Evolutionary conservation across 1,139 yeast genomes (phyloP).

Genomic region (Candida labiduridarum): DNA sequence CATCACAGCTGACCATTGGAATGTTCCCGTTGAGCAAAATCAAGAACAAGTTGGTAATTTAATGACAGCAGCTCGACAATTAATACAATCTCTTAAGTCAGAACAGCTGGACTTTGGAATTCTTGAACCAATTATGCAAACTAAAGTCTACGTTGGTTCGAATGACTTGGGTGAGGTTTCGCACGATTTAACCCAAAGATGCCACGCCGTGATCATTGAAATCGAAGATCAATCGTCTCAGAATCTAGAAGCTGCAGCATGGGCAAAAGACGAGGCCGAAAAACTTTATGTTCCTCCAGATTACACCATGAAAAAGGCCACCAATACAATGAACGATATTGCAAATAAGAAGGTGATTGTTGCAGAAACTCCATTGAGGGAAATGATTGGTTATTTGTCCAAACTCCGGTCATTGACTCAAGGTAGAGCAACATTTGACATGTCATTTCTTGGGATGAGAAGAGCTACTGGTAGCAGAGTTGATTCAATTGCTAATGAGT

Average conservation of each 20-base stretch:
- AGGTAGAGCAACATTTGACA: slow-evolving; percentile 83
- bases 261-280: slow-evolving; percentile 57
- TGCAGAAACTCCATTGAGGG: slow-evolving; percentile 83
- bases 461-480: slow-evolving; percentile 54
- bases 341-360: slow-evolving; percentile 56
- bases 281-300: slow-evolving; percentile 62
- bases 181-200: slow-evolving; percentile 69
- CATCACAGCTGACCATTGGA: slow-evolving; percentile 53
- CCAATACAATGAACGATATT: slow-evolving; percentile 17
- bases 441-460: slow-evolving; percentile 78
- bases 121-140: slow-evolving; percentile 87
- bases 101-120: slow-evolving; percentile 46
- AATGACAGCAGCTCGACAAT: slow-evolving; percentile 35
- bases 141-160: slow-evolving; percentile 67
- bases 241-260: slow-evolving; percentile 35
- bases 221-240: slow-evolving; percentile 61
- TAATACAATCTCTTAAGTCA: slow-evolving; percentile 33
- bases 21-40: slow-evolving; percentile 56
- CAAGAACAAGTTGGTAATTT: slow-evolving; percentile 27
- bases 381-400: slow-evolving; percentile 87
- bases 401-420: slow-evolving; percentile 81
- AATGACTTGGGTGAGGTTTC: slow-evolving; percentile 81
- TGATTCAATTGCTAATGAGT: slow-evolving; percentile 17
- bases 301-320: slow-evolving; percentile 34
- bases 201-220: slow-evolving; percentile 69